Base-by-base conservation (phyloP, 257 asterid species). In the Nicotiana obtusifolia region DNA sequence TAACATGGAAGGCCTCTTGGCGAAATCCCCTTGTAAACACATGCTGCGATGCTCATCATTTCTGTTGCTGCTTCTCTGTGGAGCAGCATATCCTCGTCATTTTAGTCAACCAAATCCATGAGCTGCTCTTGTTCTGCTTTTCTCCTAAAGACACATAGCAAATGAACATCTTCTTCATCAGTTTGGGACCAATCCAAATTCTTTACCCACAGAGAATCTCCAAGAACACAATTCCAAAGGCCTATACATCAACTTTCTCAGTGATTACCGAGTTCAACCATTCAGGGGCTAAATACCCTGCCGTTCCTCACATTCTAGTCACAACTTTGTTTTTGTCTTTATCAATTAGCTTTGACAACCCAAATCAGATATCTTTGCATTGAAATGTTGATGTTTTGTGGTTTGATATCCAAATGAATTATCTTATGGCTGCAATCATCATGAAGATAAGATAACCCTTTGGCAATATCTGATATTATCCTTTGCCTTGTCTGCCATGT, bases 271-370 rank as follows among this genome's bases (percentile, higher is more conserved):
- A 35, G 28, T 73, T 53, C 68, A 56, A 28, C 82, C 84, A 84
- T 22, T 84, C 84, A 8, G 88, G 85, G 17, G 87, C 82, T 26
- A 85, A 5, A n/a, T 85, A 82, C 8, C 87, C 87, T 1, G 85
- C 83, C 0, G 88, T 85, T 69, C 88, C 88, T 54, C 88, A 79
- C 83, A 82, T 78, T n/a, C 2, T 80, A 0, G 85, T 82, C 0
- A 49, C 16, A 2, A 71, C 53, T 28, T 65, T 47, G 24, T 80
- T 85, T 35, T 81, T 77, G 17, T 84, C 85, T 61, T 64, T 52
- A 9, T 35, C 82, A 1, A 84, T 3, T 0, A 84, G 76, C 60
- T 81, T 81, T 19, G 83, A 59, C 14, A 84, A 31, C 20, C 87
- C 85, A 28, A 84, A 49, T 84, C 84, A 10, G 85, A 67, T 16